Conservation (phyloP, 2,329 filamentous ascomycete species). For the Lecanoromycetidae sp. region DNA sequence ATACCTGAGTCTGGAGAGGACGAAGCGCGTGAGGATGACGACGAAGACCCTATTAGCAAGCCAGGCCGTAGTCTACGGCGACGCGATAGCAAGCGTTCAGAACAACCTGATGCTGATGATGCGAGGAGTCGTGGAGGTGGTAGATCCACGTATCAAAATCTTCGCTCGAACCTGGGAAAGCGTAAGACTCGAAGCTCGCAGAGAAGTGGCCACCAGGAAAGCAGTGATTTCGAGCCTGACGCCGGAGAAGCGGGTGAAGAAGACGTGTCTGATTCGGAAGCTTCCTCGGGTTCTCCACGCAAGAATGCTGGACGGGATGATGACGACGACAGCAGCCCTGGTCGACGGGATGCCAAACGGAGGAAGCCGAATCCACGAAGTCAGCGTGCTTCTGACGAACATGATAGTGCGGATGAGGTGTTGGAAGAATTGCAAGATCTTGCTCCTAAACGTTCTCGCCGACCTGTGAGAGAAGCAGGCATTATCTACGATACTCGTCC, state of each 20-base stretch:
- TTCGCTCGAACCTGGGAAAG: conserved; percentile 31
- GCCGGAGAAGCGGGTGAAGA: conserved; percentile 46
- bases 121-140: conserved; percentile 20
- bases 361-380: conserved; percentile 34
- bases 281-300: conserved; percentile 32
- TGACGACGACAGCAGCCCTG: conserved; percentile 36
- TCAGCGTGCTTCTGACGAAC: conserved; percentile 37
- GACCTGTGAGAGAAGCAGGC: conserved; percentile 19
- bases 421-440: conserved; percentile 39
- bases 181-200: conserved; percentile 30
- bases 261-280: conserved; percentile 40
- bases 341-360: conserved; percentile 41
- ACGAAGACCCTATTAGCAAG: conserved; percentile 43
- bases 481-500: conserved; percentile 28
- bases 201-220: conserved; percentile 37
- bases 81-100: conserved; percentile 23
- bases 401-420: conserved; percentile 45
- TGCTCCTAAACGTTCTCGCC: conserved; percentile 25
- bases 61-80: conserved; percentile 30
- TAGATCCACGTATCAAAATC: conserved; percentile 22
- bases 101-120: conserved; percentile 25
- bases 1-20: conserved; percentile 33
- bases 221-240: conserved; percentile 52
- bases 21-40: conserved; percentile 34
- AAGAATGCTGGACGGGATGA: conserved; percentile 31